A percentile compares a stretch with the other conserved stretches of the same genome.
Conservation (phyloP, 768 basidiomycete genomes). For the Termitomyces bulborhizus region DNA sequence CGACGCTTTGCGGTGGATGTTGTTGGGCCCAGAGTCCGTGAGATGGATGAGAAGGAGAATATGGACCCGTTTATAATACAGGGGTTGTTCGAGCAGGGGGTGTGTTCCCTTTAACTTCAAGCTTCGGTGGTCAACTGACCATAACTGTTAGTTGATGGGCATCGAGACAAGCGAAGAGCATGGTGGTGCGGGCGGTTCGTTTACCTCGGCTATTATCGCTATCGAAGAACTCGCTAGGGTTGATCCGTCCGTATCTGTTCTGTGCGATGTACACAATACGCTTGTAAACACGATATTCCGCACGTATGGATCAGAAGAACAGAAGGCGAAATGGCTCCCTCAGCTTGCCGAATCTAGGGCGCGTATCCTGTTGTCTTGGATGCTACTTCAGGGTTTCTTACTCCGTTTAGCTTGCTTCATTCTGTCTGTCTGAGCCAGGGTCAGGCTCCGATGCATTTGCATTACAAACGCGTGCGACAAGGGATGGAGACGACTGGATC, state of each 20-base stretch:
- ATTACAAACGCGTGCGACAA: constrained; percentile 86
- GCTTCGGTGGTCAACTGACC: constrained; percentile 1
- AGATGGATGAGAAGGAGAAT: constrained; percentile 96
- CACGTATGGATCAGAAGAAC: constrained; percentile 75
- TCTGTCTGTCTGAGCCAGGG: constrained; percentile 88
- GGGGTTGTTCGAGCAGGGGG: constrained; percentile 92
- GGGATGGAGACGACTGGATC: constrained; percentile 80
- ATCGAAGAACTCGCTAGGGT: constrained; percentile 97
- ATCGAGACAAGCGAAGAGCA: constrained; percentile 85
- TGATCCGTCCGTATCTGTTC: constrained; percentile 93
- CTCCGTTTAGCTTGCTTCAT: constrained; percentile 77
- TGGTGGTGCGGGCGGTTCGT: constrained; percentile 86
- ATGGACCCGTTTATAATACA: constrained; percentile 90
- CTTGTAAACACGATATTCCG: constrained; percentile 94
- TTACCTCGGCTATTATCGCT: constrained; percentile 92
- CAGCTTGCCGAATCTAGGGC: constrained; percentile 76
- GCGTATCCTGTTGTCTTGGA: constrained; percentile 2
- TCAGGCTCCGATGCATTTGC: constrained; percentile 98
- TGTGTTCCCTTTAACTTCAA: constrained; percentile 28
- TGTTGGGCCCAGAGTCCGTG: constrained; percentile 83
- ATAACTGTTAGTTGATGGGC: constrained; percentile 78
- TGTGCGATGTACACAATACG: constrained; percentile 98
- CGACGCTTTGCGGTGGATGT: constrained; percentile 86
- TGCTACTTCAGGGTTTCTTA: background rate
- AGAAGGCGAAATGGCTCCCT: constrained; percentile 87